A percentile compares a stretch with the other conserved stretches of the same genome.
phyloP scores from a whole-genome alignment of 2,329 filamentous ascomycete genomes.

The Madurella mycetomatis region DNA sequence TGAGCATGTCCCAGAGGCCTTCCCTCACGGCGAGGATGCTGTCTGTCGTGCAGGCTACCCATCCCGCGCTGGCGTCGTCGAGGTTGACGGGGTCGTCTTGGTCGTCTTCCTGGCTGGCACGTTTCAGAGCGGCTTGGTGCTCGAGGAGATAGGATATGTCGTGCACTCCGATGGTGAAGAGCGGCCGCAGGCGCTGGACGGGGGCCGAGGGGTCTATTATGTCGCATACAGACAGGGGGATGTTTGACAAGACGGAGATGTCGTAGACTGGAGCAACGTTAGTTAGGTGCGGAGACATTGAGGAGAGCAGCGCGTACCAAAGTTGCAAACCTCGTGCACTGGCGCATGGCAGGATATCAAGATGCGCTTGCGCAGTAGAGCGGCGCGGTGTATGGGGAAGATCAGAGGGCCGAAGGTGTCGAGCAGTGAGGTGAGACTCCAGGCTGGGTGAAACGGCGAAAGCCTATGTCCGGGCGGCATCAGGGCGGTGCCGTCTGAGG shows the following conservation, averaged over 20 bases:
- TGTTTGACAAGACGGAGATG: slow-evolving; percentile 85
- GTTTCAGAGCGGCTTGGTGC: slow-evolving; percentile 38
- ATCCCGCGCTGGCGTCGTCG: slow-evolving; percentile 58
- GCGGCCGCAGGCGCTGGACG: slow-evolving; percentile 64
- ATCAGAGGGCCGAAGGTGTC: slow-evolving; percentile 85
- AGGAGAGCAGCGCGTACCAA: slow-evolving; percentile 54
- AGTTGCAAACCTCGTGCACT: slow-evolving; percentile 80
- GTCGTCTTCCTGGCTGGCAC: slow-evolving; percentile 29
- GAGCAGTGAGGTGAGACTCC: slow-evolving; percentile 72
- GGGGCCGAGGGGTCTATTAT: slow-evolving; percentile 60
- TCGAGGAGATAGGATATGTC: slow-evolving; percentile 77
- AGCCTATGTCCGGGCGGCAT: slow-evolving; percentile 61
- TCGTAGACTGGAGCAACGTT: slow-evolving; percentile 66
- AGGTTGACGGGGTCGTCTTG: slow-evolving; percentile 33
- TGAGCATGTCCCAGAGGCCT: slow-evolving; percentile 81
- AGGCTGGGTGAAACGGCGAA: slow-evolving; percentile 77
- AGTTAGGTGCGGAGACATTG: background rate
- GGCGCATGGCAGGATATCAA: slow-evolving; percentile 82
- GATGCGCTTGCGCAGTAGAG: slow-evolving; percentile 80
- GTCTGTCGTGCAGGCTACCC: slow-evolving; percentile 95
- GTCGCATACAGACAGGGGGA: slow-evolving; percentile 69
- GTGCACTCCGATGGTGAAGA: slow-evolving; percentile 93
- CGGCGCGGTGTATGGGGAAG: slow-evolving; percentile 85
- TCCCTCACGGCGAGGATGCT: slow-evolving; percentile 85
- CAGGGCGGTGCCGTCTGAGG: slow-evolving; percentile 57